A percentile compares a stretch with the other conserved stretches of the same genome.
Conservation (phyloP, 2,329 filamentous ascomycete species). For the Myriosclerotinia scirpicola region DNA sequence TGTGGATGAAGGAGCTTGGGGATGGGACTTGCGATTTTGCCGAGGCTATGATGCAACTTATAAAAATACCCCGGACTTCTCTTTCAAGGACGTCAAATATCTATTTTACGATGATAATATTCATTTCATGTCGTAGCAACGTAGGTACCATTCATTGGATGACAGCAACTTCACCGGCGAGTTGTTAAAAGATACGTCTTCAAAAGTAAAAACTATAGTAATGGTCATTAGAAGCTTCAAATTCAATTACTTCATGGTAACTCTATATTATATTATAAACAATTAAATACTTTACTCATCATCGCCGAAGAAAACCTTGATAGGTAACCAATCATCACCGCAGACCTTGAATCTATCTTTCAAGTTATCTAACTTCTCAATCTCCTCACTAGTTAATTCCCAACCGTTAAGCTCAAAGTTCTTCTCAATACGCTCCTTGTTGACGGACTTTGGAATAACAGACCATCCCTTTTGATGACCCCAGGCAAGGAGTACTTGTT, state of each 20-base stretch:
- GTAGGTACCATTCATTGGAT: background rate
- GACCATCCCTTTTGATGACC: constrained; percentile 77
- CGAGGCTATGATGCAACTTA: constrained; percentile 13
- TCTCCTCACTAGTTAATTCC: constrained; percentile 70
- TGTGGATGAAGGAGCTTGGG: constrained; percentile 15
- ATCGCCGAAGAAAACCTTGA: constrained; percentile 81
- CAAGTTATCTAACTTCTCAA: constrained; percentile 55
- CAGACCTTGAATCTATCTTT: constrained; percentile 77
- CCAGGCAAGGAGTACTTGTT: constrained; percentile 80
- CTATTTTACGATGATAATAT: background rate
- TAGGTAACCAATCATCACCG: constrained; percentile 69
- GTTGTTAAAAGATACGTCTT: background rate
- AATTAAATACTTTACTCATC: constrained; percentile 59
- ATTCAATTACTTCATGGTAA: constrained; percentile 21
- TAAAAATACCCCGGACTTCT: background rate
- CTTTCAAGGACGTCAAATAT: background rate
- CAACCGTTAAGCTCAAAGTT: constrained; percentile 78
- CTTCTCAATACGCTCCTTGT: constrained; percentile 66
- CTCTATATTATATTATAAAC: constrained; percentile 26
- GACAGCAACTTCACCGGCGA: background rate
- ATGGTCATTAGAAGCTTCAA: constrained; percentile 8
- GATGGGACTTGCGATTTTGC: constrained; percentile 12
- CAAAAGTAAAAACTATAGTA: background rate
- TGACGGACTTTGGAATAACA: constrained; percentile 85
- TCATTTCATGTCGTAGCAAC: background rate